Evolutionary conservation across 2,329 filamentous ascomycete genomes (phyloP).

Genomic region (Chaetomiaceae sp.): DNA sequence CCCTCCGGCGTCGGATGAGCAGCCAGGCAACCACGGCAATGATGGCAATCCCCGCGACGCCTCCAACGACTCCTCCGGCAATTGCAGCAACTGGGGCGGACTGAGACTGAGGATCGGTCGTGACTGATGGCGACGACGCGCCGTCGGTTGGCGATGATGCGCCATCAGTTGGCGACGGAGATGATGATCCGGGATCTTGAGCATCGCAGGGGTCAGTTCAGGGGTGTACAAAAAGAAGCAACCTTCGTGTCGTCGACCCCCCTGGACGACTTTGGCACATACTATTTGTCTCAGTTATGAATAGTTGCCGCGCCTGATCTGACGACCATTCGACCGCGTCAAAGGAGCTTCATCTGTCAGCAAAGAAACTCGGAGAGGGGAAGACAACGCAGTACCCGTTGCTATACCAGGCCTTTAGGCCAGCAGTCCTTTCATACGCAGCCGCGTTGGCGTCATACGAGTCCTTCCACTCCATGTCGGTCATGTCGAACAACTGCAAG

Average conservation of each 20-base stretch:
- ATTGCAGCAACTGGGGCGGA: constrained; percentile 12
- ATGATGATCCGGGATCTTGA: neutral
- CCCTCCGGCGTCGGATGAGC: constrained; percentile 12
- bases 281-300: neutral
- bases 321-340: constrained; percentile 19
- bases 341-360: neutral
- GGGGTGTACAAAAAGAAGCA: neutral
- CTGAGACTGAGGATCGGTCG: neutral
- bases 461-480: constrained; percentile 16
- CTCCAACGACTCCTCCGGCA: constrained; percentile 20
- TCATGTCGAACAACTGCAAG: constrained; percentile 23
- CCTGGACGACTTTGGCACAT: neutral
- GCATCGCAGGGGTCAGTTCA: neutral
- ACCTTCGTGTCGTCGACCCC: too few relatives aligned
- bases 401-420: constrained; percentile 19
- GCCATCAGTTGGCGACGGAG: neutral
- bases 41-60: constrained; percentile 10
- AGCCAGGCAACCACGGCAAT: constrained; percentile 14
- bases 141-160: neutral
- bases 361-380: neutral
- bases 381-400: constrained; percentile 8
- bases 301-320: constrained; percentile 13
- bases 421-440: constrained; percentile 10
- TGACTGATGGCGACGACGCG: neutral
- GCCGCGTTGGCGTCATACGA: constrained; percentile 16